Conservation (phyloP, 2,329 filamentous ascomycete species). For the Didymella glomerata region DNA sequence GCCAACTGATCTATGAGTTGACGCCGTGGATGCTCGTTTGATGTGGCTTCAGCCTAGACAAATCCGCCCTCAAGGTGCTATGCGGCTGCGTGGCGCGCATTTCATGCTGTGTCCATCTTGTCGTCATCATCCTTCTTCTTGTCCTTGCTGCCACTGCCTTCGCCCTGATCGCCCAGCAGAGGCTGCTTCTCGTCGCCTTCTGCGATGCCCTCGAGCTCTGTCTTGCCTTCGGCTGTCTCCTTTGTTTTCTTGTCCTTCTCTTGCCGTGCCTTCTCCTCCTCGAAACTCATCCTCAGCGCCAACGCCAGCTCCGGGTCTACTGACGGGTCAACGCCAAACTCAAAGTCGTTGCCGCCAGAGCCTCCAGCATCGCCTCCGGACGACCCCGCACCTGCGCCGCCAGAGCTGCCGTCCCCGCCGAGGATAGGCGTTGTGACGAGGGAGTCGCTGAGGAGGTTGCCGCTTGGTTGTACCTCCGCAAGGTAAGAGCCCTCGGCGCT, state of each 20-base stretch:
- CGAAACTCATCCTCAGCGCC: conserved; percentile 95
- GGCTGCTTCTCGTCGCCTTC: conserved; percentile 70
- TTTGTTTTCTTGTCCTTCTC: conserved; percentile 84
- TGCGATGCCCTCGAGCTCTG: conserved; percentile 80
- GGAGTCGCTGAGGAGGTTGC: conserved; percentile 90
- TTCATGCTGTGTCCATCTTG: conserved; percentile 90
- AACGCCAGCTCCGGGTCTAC: conserved; percentile 93
- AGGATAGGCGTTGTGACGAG: conserved; percentile 90
- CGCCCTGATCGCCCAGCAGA: conserved; percentile 69
- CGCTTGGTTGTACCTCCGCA: conserved; percentile 87
- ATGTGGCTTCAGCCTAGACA: conserved; percentile 13
- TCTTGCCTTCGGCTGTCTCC: conserved; percentile 74
- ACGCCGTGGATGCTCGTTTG: conserved; percentile 40
- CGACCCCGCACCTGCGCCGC: conserved; percentile 62
- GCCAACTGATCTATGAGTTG: conserved; percentile 36
- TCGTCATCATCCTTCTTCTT: conserved; percentile 66
- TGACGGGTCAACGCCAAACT: conserved; percentile 89
- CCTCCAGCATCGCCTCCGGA: conserved; percentile 62
- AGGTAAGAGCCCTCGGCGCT: conserved; percentile 87
- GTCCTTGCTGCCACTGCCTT: conserved; percentile 68
- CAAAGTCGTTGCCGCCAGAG: conserved; percentile 70
- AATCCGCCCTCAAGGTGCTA: conserved; percentile 3
- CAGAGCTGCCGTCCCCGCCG: conserved; percentile 76
- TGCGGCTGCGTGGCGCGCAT: conserved; percentile 1
- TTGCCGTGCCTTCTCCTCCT: conserved; percentile 94